Evolutionary conservation across 108 stramenopile species (phyloP).

Genomic region (Parietichytrium sp.): DNA sequence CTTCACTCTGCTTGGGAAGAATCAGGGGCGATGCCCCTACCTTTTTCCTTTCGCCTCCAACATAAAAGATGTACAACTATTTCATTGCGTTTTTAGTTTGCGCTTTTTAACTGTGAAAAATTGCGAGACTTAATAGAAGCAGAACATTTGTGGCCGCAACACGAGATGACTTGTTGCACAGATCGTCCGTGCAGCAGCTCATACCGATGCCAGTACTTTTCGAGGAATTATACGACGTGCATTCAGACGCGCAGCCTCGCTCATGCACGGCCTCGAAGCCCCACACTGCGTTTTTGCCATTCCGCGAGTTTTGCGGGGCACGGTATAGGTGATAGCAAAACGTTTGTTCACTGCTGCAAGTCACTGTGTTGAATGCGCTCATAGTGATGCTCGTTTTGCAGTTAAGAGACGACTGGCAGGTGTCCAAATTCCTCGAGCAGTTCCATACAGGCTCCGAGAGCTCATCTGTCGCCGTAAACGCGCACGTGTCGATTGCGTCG

Average conservation of each 20-base stretch:
- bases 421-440: background rate
- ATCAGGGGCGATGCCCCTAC: too few species aligned
- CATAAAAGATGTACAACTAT: too few species aligned
- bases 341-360: background rate
- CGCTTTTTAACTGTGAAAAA: too few species aligned
- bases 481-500: too few species aligned
- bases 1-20: too few species aligned
- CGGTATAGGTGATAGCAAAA: background rate
- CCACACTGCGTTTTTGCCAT: conserved; percentile 10
- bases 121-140: too few species aligned
- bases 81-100: too few species aligned
- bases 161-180: conserved; percentile 1
- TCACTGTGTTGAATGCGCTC: background rate
- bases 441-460: background rate
- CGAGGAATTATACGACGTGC: background rate
- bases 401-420: background rate
- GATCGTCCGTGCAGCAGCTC: conserved; percentile 13
- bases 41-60: too few species aligned
- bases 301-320: background rate
- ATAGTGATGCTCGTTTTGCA: background rate
- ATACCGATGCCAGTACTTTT: background rate
- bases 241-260: background rate
- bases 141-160: too few species aligned
- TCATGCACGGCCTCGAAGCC: conserved; percentile 22
- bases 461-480: too few species aligned